These are phyloP conservation scores for Paecilomyces dactylethromorphus DNA, from an alignment of 2,329 filamentous ascomycete species.

Conservation along the genomic window DNA sequence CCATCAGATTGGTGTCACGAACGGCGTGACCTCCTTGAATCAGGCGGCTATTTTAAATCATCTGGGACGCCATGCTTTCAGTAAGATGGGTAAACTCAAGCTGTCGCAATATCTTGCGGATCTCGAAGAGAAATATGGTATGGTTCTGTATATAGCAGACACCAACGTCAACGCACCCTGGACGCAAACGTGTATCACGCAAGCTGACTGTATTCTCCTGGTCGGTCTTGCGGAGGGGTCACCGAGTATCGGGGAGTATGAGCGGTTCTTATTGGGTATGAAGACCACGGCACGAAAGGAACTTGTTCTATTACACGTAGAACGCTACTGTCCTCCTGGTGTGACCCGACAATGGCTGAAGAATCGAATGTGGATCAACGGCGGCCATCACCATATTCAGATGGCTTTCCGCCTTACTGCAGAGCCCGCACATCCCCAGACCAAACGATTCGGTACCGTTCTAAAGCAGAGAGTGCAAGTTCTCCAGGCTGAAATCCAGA, in stretches of 20 bases:
- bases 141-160: conserved; percentile 93
- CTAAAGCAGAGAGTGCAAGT: conserved; percentile 92
- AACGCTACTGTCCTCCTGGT: conserved; percentile 79
- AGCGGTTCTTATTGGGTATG: conserved; percentile 91
- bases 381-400: conserved; percentile 93
- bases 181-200: conserved; percentile 96
- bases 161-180: conserved; percentile 95
- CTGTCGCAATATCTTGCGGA: conserved; percentile 94
- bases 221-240: conserved; percentile 88
- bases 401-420: conserved; percentile 78
- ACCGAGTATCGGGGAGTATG: conserved; percentile 88
- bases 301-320: conserved; percentile 79
- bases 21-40: conserved; percentile 86
- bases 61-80: conserved; percentile 91
- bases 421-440: conserved; percentile 68
- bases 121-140: conserved; percentile 91
- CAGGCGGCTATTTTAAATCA: conserved; percentile 93
- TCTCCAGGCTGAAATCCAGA: conserved; percentile 93
- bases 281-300: conserved; percentile 95
- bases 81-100: conserved; percentile 93
- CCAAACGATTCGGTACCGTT: conserved; percentile 73
- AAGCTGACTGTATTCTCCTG: conserved; percentile 91
- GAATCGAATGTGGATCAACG: conserved; percentile 96
- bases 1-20: conserved; percentile 78
- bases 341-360: conserved; percentile 83